Percentiles rank a stretch among this genome's conserved stretches.
These are phyloP conservation scores for Candida verbasci DNA, from an alignment of 805 yeast species.

Conservation along the genomic window DNA sequence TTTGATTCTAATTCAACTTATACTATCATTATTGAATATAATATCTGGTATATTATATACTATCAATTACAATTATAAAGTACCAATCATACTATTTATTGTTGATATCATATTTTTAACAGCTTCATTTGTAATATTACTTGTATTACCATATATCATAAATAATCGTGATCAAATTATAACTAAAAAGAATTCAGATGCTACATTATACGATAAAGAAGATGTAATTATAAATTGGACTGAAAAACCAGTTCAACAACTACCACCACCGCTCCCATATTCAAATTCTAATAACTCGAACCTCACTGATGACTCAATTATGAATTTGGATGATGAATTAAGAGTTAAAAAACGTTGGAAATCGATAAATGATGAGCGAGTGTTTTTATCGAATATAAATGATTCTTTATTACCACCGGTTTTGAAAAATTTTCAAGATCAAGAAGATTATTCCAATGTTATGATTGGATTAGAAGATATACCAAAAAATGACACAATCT, in stretches of 20 bases:
- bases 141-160: constrained; percentile 1
- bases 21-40: constrained; percentile 8
- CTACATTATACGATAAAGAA: constrained; percentile 2
- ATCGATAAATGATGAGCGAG: constrained; percentile 25
- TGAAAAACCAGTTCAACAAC: too few species aligned
- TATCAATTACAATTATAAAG: not conserved
- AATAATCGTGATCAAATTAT: not conserved
- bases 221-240: constrained; percentile 1
- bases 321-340: constrained; percentile 8
- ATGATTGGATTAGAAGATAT: constrained; percentile 21
- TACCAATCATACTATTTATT: constrained; percentile 8
- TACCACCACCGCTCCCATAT: not conserved
- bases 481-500: not conserved
- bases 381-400: constrained; percentile 24
- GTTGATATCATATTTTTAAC: constrained; percentile 10
- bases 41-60: constrained; percentile 11
- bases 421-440: constrained; percentile 20
- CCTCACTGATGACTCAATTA: constrained; percentile 1
- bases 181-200: constrained; percentile 2
- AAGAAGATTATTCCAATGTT: constrained; percentile 16
- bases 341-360: constrained; percentile 19
- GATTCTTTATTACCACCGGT: constrained; percentile 32
- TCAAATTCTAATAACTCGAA: not conserved
- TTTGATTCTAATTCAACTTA: constrained; percentile 6
- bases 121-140: constrained; percentile 5